Evolutionary conservation across 1,284 basidiomycete species (phyloP), one percentile per base, ranked within the genome.

Genomic region (Athelia sp.): DNA sequence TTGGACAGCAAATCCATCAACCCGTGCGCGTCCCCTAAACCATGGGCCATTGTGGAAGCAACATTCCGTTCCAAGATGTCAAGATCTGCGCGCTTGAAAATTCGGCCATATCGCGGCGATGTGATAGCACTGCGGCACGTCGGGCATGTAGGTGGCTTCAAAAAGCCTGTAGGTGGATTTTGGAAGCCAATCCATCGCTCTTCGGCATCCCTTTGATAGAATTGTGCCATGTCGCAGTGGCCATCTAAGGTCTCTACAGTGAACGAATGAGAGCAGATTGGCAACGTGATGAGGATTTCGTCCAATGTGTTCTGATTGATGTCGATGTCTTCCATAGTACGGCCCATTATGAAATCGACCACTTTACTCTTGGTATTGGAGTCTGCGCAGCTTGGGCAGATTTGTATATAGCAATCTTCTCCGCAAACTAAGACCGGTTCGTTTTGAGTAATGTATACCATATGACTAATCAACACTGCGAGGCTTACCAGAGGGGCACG

Each of bases 191-290:
- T 34, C 74, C 77, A 85, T 19, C 51, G 61, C 1, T 70, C 73
- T 11, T 65, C 49, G 0, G 34, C 45, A 8, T 62, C 56, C 29
- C 59, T 56, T 1, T 51, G 55, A 59, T 89, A 90, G 56, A 77
- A 85, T 2, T 76, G 70, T 0, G 53, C 49, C 62, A 89, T 73
- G 2, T 65, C 58, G 51, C 78, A 79, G 45, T 74, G 66, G 0
- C 81, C 82, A 52, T 90, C 87, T 17, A 90, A 69, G 0, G 83
- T 83, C 59, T 86, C 84, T 4, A 87, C 78, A 0, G 87, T 87
- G 62, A 89, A 89, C 1, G 76, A 64, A 58, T 90, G 87, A 0
- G 75, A 56, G 56, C 87, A 90, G 15, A 66, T 67, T 0, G 73
- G 70, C 19, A 87, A 68, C 0, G 81, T 86, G 56, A 90, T 83